These are phyloP conservation scores for Psilocybe sp. DNA, from an alignment of 768 basidiomycete species.

Conservation along the genomic window DNA sequence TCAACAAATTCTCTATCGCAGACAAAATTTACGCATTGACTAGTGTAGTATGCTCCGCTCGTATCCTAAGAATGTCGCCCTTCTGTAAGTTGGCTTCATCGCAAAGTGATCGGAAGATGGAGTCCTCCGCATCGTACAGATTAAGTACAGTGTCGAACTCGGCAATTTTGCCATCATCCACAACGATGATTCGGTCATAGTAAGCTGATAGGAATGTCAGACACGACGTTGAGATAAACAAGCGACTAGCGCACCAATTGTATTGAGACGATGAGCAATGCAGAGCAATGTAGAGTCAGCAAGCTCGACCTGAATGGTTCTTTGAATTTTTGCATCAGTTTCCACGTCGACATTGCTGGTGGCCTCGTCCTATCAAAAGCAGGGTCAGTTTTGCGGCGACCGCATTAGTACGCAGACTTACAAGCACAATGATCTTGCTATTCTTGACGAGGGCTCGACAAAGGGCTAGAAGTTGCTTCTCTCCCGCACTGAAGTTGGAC, in stretches of 20 bases:
- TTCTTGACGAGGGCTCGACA: slow-evolving; percentile 61
- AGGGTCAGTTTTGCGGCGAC: not conserved
- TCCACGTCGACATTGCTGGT: slow-evolving; percentile 62
- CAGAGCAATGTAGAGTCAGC: slow-evolving; percentile 49
- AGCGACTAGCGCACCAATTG: slow-evolving; percentile 41
- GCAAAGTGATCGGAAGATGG: slow-evolving; percentile 71
- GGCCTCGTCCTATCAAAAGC: slow-evolving; percentile 51
- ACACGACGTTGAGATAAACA: not conserved
- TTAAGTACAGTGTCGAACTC: slow-evolving; percentile 75
- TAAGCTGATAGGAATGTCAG: slow-evolving; percentile 35
- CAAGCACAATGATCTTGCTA: slow-evolving; percentile 54
- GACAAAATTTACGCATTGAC: slow-evolving; percentile 2
- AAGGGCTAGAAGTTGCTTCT: slow-evolving; percentile 62
- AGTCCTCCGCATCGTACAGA: slow-evolving; percentile 57
- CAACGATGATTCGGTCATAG: slow-evolving; percentile 72
- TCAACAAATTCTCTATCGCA: too few species aligned
- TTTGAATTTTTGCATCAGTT: slow-evolving; percentile 60
- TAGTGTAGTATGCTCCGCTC: slow-evolving; percentile 26
- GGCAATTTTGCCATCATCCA: slow-evolving; percentile 65
- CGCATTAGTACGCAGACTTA: slow-evolving; percentile 25
- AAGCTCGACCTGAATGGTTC: slow-evolving; percentile 64
- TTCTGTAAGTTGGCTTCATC: slow-evolving; percentile 61
- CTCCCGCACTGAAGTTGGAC: slow-evolving; percentile 62
- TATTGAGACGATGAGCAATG: slow-evolving; percentile 58
- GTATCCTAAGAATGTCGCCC: slow-evolving; percentile 55